Evolutionary conservation across 108 stramenopile species (phyloP), one percentile per base, ranked within the genome.

Genomic region (Stephanodiscus triporus): DNA sequence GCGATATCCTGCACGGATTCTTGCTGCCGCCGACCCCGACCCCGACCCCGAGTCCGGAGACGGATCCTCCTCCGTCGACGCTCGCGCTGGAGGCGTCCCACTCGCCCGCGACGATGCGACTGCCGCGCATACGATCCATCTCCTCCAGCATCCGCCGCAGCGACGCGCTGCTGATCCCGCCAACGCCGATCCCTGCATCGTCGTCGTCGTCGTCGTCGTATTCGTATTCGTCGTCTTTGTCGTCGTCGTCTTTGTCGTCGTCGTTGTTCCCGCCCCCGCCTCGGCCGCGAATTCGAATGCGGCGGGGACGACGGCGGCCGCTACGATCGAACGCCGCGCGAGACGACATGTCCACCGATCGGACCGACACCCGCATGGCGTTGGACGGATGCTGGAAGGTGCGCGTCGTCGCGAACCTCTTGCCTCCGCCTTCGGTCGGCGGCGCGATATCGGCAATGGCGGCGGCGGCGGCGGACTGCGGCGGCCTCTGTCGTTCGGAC

Each of bases 251-350:
- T 17, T 19, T 50, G 9, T 19, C 20, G 49, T 8, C 43, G 20
- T 2, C 9, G 32, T 11, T 38, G 61, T 36, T 37, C 34, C 66
- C 47, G 5, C 14, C 50, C 9, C 26, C 49, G 22, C 22, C 29
- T 53, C 32, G 29, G 9, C 7, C 16, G 60, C 26, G 50, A 30
- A 10, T 24, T 32, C 40, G 54, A 34, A 10, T n/a, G n/a, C n/a
- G n/a, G n/a, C n/a, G n/a, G n/a, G n/a, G n/a, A n/a, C n/a, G n/a
- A n/a, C n/a, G n/a, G n/a, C n/a, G n/a, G n/a, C n/a, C n/a, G n/a
- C n/a, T n/a, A n/a, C n/a, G n/a, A n/a, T 71, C 79, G 81, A 91
- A 91, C 63, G 87, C 90, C 20, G 75, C 65, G 34, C 90, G 83
- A 64, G 83, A 59, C 0, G 81, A 61, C 20, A 88, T 37, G 27